Base-by-base conservation (phyloP, 805 yeast genomes). In the Komagataella kurtzmanii region DNA sequence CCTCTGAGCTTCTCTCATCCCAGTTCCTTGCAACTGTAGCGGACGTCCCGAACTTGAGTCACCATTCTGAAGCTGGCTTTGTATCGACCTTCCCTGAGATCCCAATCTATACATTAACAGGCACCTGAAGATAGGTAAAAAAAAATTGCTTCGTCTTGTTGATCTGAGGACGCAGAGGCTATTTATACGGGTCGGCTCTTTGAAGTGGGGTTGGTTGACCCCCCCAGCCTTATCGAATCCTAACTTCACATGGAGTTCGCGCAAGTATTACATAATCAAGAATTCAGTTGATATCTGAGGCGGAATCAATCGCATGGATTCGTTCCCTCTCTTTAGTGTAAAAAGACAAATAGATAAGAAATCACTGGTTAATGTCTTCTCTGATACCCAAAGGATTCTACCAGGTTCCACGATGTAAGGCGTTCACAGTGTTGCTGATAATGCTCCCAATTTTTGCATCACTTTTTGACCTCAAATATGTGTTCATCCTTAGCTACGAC, bases 381-480 rank as follows among this genome's bases (percentile, higher is more conserved):
- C 49, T 59, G 12, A 51, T 65, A 12, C 70, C 69, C 2, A 59
- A 58, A 40, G 69, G 69, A n/a, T 65, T 59, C 53, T 52, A 54
- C 46, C 55, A 55, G 47, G 53, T 65, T 36, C 81, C 80, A 1
- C 69, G 75, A 17, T 63, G 79, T 7, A 61, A 65, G 51, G 53
- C 66, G 5, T 52, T 72, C 18, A 67, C 76, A 46, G 55, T 68
- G 0, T 18, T 58, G 17, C 47, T 67, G n/a, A 65, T 77, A 4
- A 55, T 63, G 3, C 45, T 65, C 3, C 74, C 81, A 3, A 53
- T 78, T 14, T 45, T 58, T 8, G 63, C 74, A 3, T 75, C 81
- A 12, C 59, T 77, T 2, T 58, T 76, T 10, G 73, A 69, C 51
- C 51, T 65, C 55, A 77, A 78, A 60, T 71, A 74, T 46, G 59